Percentiles rank a stretch among this genome's conserved stretches.
Evolutionary conservation across 148 eudicot species (phyloP).

Genomic region (Euryodendron excelsum): DNA sequence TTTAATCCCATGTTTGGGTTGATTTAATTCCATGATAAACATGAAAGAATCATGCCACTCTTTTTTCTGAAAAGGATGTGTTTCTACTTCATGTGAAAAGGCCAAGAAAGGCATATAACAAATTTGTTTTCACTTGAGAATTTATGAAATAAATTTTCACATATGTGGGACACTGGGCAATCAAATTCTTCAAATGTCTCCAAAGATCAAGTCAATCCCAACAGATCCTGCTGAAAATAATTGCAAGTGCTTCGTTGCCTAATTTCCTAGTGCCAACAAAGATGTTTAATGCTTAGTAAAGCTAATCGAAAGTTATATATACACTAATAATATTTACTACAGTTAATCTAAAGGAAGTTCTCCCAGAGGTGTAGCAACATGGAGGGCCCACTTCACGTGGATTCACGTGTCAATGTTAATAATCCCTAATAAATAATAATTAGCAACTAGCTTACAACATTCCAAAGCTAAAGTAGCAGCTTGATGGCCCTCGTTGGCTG

Average conservation of each 20-base stretch:
- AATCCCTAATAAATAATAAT: not conserved
- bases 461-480: slow-evolving; percentile 20
- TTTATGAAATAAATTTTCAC: not conserved
- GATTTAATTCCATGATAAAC: too few species aligned
- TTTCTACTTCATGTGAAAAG: not conserved
- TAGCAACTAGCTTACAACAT: slow-evolving; percentile 21
- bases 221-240: not conserved
- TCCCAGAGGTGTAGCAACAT: slow-evolving; percentile 4
- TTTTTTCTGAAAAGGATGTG: not conserved
- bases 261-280: too few species aligned
- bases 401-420: slow-evolving; percentile 8
- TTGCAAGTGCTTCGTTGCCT: too few species aligned
- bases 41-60: too few species aligned
- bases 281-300: too few species aligned
- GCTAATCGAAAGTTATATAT: not conserved
- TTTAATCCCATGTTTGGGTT: too few species aligned
- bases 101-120: not conserved
- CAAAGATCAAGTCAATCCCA: not conserved
- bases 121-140: too few species aligned
- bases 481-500: slow-evolving; percentile 5
- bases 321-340: not conserved
- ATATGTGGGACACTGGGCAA: not conserved
- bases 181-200: too few species aligned
- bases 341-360: not conserved
- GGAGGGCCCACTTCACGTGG: slow-evolving; percentile 29